Percentiles rank a stretch among this genome's conserved stretches.
phyloP scores from a whole-genome alignment of 331 rosid species.

The Quercus tomentella region DNA sequence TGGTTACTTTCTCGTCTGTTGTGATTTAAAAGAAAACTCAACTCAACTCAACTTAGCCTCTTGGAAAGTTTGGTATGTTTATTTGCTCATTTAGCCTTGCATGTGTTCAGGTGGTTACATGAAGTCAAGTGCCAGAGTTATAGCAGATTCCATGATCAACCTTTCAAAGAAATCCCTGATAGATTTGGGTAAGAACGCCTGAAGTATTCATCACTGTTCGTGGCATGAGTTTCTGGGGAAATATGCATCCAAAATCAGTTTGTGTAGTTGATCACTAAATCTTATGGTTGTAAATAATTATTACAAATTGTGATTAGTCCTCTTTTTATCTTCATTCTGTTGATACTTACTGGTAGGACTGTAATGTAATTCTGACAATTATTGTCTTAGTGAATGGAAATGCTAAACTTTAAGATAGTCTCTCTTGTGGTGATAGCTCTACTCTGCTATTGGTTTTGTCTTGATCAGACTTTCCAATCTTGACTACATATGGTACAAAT shows the following conservation, averaged over 20 bases:
- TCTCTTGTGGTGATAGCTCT: no score
- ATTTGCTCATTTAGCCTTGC: not conserved
- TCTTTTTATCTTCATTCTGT: not conserved
- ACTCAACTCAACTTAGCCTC: not conserved
- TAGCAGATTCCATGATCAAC: slow-evolving; percentile 81
- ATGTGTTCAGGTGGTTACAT: slow-evolving; percentile 83
- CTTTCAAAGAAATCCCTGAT: slow-evolving; percentile 63
- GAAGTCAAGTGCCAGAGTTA: slow-evolving; percentile 85
- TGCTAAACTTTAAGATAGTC: no score
- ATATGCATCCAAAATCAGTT: not conserved
- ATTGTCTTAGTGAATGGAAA: no score
- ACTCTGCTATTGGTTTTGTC: no score
- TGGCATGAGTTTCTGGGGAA: not conserved
- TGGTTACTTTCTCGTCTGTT: not conserved
- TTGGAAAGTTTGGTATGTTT: not conserved
- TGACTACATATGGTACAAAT: no score
- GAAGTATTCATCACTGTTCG: slow-evolving; percentile 4
- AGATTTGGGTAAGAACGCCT: slow-evolving; percentile 32
- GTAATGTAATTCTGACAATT: no score
- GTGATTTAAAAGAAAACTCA: not conserved
- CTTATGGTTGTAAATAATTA: not conserved
- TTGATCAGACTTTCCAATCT: no score
- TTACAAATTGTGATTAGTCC: not conserved
- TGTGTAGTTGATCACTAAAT: not conserved
- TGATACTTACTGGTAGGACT: not conserved